Base-by-base conservation (phyloP, 2,329 filamentous ascomycete genomes). In the Aotearoamyces nothofagi region DNA sequence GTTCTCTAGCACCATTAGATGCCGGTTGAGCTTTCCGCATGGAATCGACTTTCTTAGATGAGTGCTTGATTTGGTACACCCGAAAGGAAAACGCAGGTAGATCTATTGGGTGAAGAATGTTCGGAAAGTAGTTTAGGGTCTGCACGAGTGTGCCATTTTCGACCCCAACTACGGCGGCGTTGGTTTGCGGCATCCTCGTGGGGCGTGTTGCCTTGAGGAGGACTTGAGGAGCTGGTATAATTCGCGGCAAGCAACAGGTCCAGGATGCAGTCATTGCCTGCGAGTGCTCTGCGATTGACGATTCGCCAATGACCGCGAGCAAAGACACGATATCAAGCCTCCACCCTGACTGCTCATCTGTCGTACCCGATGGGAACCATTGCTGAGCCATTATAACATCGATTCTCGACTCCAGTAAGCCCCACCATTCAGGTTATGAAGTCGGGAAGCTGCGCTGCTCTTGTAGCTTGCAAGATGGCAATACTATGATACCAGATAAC, bases 221-320 rank as follows among this genome's bases (percentile, higher is more conserved):
- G 26, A 65, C 65, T 47, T 75, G 69, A 1, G 70, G 69, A 2
- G 70, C 70, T 6, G 69, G 70, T 15, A 75, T 60, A 29, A 75
- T 59, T 27, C 69, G 62, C 15, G 70, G 70, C 3, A 74, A 53
- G 22, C 68, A 56, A 38, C 66, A 69, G 17, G 68, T 56, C 35
- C 59, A 56, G 7, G 65, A 68, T n/a, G 68, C 60, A 2, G 67
- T 72, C 36, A 72, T 60, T 28, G 63, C 57, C 44, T 73, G 69
- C 2, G 62, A 54, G 42, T 73, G 67, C 34, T 66, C 62, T 24
- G 61, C 57, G 35, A 74, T 68, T 11, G 63, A 61, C 3, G 59
- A 61, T 50, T 74, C 69, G 44, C 69, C 69, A 32, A 74, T 67
- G 40, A 75, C 64, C 34, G 69, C 69, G 29, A 75, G 60, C 16